A percentile compares a stretch with the other conserved stretches of the same genome.
These are phyloP conservation scores for Xylariaceae sp. DNA, from an alignment of 2,329 filamentous ascomycete genomes.

Conservation along the genomic window DNA sequence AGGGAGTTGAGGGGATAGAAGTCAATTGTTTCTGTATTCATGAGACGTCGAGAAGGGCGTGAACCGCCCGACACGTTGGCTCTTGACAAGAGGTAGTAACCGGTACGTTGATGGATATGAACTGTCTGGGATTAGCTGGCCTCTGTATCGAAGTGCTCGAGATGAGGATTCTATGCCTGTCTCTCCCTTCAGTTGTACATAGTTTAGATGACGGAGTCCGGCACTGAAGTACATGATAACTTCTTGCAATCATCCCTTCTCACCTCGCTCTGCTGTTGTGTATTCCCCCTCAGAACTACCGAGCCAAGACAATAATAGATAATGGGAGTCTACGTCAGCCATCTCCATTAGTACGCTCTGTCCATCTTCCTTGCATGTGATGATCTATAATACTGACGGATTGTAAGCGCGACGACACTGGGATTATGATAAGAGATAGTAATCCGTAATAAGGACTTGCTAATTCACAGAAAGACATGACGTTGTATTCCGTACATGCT, in stretches of 20 bases:
- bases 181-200: conserved; percentile 28
- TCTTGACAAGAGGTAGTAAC: conserved; percentile 14
- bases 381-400: neutral
- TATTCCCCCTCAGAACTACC: neutral
- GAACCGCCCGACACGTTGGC: conserved; percentile 5
- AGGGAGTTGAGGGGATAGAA: conserved; percentile 29
- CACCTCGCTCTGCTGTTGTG: neutral
- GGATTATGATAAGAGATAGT: no score
- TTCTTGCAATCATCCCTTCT: conserved; percentile 14
- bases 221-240: conserved; percentile 16
- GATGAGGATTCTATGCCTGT: conserved; percentile 27
- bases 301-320: neutral
- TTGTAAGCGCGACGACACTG: no score
- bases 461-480: no score
- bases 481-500: no score
- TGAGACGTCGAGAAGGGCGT: conserved; percentile 10
- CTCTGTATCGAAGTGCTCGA: conserved; percentile 37
- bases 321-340: neutral
- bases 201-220: conserved; percentile 23
- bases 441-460: no score
- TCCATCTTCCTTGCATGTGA: neutral
- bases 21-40: conserved; percentile 18
- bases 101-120: conserved; percentile 20
- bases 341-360: neutral
- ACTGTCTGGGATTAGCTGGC: conserved; percentile 23